phyloP scores from a whole-genome alignment of 129 eudicot genomes.

The Arctium lappa region DNA sequence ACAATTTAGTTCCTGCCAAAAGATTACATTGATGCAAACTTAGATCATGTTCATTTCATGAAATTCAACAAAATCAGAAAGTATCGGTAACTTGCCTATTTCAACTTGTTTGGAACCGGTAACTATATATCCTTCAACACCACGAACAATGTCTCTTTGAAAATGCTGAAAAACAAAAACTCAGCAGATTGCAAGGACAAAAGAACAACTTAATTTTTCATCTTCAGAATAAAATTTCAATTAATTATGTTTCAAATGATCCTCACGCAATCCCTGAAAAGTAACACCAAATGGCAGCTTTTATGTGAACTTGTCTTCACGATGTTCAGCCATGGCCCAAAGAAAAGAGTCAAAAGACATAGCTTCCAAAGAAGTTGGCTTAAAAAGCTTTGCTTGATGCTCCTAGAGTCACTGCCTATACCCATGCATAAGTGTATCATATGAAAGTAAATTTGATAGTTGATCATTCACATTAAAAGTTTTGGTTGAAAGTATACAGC shows the following conservation, averaged over 20 bases:
- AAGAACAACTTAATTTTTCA: slow-evolving; percentile 2
- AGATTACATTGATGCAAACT: background rate
- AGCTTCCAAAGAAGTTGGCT: background rate
- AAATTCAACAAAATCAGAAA: background rate
- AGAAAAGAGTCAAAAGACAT: background rate
- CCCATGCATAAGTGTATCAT: background rate
- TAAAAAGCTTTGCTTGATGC: background rate
- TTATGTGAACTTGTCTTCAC: background rate
- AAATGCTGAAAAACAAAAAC: slow-evolving; percentile 57
- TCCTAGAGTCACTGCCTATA: background rate
- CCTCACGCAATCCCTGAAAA: background rate
- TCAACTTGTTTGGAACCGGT: slow-evolving; percentile 96
- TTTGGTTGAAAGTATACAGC: slow-evolving; percentile 1
- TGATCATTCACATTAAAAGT: background rate
- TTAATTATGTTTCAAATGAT: background rate
- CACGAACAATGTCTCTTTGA: slow-evolving; percentile 97
- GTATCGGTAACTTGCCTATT: slow-evolving; percentile 52
- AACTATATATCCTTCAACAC: slow-evolving; percentile 93
- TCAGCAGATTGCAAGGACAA: slow-evolving; percentile 15
- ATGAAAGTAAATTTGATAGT: background rate
- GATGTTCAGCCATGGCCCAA: background rate
- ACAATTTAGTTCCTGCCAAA: slow-evolving; percentile 69
- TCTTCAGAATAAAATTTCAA: background rate
- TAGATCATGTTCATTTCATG: background rate
- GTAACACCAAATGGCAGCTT: background rate